Evolutionary conservation across 768 basidiomycete genomes (phyloP).

Genomic region (Mycena leptocephala): DNA sequence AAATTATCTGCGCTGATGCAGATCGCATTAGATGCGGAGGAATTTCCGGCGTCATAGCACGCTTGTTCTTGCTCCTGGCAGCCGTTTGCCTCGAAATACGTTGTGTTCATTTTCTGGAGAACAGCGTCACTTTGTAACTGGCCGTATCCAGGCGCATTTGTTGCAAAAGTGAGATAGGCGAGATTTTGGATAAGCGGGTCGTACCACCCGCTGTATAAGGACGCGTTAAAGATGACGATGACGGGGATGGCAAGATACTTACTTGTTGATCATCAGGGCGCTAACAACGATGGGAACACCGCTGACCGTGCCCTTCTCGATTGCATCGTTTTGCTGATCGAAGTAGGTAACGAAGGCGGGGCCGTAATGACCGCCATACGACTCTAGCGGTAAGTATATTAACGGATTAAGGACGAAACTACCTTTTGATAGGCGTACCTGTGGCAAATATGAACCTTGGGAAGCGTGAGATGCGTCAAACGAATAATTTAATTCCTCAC

Average conservation of each 20-base stretch:
- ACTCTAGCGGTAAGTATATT: too few species aligned
- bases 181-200: slow-evolving; percentile 77
- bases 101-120: slow-evolving; percentile 62
- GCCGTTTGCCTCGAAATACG: slow-evolving; percentile 65
- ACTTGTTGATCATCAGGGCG: slow-evolving; percentile 80
- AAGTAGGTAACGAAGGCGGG: slow-evolving; percentile 78
- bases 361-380: slow-evolving; percentile 80
- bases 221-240: not conserved
- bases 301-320: slow-evolving; percentile 58
- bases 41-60: slow-evolving; percentile 71
- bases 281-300: slow-evolving; percentile 71
- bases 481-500: slow-evolving; percentile 48
- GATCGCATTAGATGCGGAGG: slow-evolving; percentile 61
- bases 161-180: slow-evolving; percentile 74
- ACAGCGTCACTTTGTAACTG: slow-evolving; percentile 67
- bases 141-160: slow-evolving; percentile 77
- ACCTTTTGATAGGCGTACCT: not conserved
- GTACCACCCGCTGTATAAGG: slow-evolving; percentile 69
- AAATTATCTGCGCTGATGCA: slow-evolving; percentile 68
- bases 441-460: slow-evolving; percentile 75
- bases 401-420: not conserved
- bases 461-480: not conserved
- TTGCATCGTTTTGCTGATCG: slow-evolving; percentile 72
- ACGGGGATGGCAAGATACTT: not conserved
- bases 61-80: slow-evolving; percentile 70